Evolutionary conservation across 345 rosid species (phyloP), one percentile per base, ranked within the genome.

Genomic region (Arabis hirsuta): DNA sequence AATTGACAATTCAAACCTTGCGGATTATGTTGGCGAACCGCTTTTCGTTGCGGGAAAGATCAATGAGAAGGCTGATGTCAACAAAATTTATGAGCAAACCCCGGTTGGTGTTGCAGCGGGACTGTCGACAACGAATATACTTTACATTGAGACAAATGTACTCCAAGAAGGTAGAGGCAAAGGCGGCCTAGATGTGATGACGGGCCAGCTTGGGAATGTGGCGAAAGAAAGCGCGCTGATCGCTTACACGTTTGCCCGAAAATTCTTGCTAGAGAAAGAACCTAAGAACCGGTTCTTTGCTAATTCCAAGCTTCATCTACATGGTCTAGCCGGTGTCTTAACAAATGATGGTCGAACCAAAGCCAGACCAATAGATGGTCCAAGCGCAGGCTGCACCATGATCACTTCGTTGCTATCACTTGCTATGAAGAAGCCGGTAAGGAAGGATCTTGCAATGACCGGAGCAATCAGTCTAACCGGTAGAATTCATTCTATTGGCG

Each of bases 341-440:
- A 4, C 31, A 29, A 29, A 4, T 29, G 31, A 29, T 3, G 31
- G 31, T 29, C 4, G 5, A 29, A 29, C 31, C 31, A 29, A 29
- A 27, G 97, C 95, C 65, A 85, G 87, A 58, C 92, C 88, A 0
- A 89, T 89, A 65, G 92, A 94, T 24, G 97, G 97, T 32, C 95
- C 97, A 3, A 94, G 98, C 58, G 97, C 96, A 11, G 98, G 98
- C 46, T 86, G 97, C 81, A 89, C 98, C 55, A 94, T 94, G 96
- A 85, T 88, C 72, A 94, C 98, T 1, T 91, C 98, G 4, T 72
- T 94, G 83, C 78, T 94, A 11, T 91, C 98, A 20, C 87, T 94
- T 27, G 96, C 97, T 62, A 59, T 84, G 92, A 81, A 84, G 64
- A 91, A 88, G 73, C 83, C 82, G 13, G 95, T 86, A 20, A 78